Evolutionary conservation across 2,329 filamentous ascomycete genomes (phyloP).

Genomic region (Exophiala mesophila): DNA sequence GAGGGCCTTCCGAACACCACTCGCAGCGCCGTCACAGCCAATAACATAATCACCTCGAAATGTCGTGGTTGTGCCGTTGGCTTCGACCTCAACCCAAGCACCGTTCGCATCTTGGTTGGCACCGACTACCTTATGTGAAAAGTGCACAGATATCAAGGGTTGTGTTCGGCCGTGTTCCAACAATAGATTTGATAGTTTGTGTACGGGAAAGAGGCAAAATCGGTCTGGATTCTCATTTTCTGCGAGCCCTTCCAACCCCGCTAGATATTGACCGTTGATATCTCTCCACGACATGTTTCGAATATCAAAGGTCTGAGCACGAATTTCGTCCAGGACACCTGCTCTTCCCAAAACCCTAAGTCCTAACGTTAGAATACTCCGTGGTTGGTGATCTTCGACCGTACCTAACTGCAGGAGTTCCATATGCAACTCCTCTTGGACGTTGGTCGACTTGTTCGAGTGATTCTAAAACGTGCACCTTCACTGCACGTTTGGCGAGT

Average conservation of each 20-base stretch:
- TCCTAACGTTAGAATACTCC: no score
- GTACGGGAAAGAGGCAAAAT: constrained; percentile 42
- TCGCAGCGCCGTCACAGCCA: constrained; percentile 33
- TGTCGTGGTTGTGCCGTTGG: background rate
- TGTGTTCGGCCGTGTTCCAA: constrained; percentile 34
- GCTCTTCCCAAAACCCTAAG: constrained; percentile 48
- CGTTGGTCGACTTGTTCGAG: constrained; percentile 51
- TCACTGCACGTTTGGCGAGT: constrained; percentile 28
- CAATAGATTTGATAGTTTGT: constrained; percentile 39
- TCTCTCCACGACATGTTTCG: constrained; percentile 42
- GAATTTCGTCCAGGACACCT: constrained; percentile 52
- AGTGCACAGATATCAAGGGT: constrained; percentile 35
- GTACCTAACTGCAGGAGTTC: constrained; percentile 52
- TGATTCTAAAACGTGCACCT: constrained; percentile 45
- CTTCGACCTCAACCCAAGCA: constrained; percentile 3
- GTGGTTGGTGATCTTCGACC: no score
- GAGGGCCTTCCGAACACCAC: background rate
- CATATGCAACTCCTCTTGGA: constrained; percentile 59
- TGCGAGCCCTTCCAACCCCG: constrained; percentile 28
- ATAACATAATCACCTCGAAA: constrained; percentile 34
- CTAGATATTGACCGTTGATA: constrained; percentile 32
- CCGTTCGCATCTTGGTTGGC: constrained; percentile 5
- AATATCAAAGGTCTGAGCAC: constrained; percentile 39
- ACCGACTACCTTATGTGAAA: constrained; percentile 37
- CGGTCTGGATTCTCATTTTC: constrained; percentile 31